phyloP scores from a whole-genome alignment of 805 yeast genomes.

The Metschnikowia bowlesiae region DNA sequence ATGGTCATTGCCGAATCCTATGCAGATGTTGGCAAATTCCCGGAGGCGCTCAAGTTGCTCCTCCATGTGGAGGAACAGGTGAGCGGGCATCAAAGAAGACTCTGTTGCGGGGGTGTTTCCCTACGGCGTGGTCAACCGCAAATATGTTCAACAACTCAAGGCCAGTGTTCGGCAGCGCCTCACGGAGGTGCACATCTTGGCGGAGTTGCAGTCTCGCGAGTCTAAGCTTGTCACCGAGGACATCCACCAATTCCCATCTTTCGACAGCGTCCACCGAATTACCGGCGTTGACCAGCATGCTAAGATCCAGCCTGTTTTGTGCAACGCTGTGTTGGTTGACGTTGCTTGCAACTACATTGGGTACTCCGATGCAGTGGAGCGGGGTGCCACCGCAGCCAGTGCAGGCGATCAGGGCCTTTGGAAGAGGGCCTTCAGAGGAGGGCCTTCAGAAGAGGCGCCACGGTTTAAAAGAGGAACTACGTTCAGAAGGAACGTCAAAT shows the following conservation, averaged over 20 bases:
- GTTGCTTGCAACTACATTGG: slow-evolving; percentile 79
- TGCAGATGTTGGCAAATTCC: slow-evolving; percentile 34
- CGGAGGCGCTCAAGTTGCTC: slow-evolving; percentile 46
- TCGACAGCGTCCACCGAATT: slow-evolving; percentile 18
- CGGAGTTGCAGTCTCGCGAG: slow-evolving; percentile 36
- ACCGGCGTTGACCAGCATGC: slow-evolving; percentile 21
- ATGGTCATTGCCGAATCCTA: slow-evolving; percentile 44
- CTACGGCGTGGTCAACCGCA: slow-evolving; percentile 37
- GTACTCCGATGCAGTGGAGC: slow-evolving; percentile 33
- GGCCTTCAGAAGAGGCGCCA: no score
- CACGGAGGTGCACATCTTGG: slow-evolving; percentile 38
- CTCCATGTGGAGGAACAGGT: slow-evolving; percentile 20
- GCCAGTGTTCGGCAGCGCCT: slow-evolving; percentile 15
- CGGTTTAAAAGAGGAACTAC: no score
- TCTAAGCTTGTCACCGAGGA: slow-evolving; percentile 42
- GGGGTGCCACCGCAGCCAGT: slow-evolving; percentile 9
- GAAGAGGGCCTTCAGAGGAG: no score
- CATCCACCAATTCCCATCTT: slow-evolving; percentile 33
- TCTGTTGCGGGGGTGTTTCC: slow-evolving; percentile 37
- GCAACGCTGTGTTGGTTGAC: slow-evolving; percentile 90
- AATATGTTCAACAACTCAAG: slow-evolving; percentile 24
- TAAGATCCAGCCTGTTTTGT: slow-evolving; percentile 55
- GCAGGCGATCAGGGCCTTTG: slow-evolving; percentile 10
- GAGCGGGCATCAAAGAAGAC: slow-evolving; percentile 12
- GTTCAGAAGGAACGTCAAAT: no score